phyloP scores from a whole-genome alignment of 805 yeast species.

The Crinitomyces ghanaensis region DNA sequence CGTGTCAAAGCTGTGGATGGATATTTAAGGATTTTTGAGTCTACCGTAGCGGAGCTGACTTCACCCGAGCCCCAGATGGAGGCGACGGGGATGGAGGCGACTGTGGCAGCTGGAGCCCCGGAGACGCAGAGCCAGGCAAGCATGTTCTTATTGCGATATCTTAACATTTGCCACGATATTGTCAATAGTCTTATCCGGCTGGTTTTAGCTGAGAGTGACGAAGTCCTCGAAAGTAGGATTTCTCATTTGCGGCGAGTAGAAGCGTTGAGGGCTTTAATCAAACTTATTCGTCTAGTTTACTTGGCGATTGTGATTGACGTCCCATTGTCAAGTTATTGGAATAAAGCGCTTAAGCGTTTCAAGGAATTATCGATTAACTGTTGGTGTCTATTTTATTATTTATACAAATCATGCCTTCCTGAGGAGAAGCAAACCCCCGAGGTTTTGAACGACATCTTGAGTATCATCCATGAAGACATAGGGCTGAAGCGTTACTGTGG shows the following conservation, averaged over 20 bases:
- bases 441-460: conserved; percentile 35
- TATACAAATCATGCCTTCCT: conserved; percentile 25
- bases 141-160: conserved; percentile 34
- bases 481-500: conserved; percentile 66
- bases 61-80: too few species aligned
- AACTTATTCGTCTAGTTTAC: conserved; percentile 25
- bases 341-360: conserved; percentile 17
- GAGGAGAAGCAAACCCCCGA: conserved; percentile 15
- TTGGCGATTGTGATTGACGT: conserved; percentile 26
- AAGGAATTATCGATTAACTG: conserved; percentile 23
- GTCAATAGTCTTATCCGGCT: conserved; percentile 24
- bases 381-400: conserved; percentile 30
- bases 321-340: too few species aligned
- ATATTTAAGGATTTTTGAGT: conserved; percentile 30
- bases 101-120: too few species aligned
- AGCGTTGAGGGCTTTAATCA: conserved; percentile 16
- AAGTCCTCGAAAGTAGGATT: too few species aligned
- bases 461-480: conserved; percentile 58
- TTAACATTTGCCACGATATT: conserved; percentile 46
- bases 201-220: conserved; percentile 13
- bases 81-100: too few species aligned
- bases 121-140: conserved; percentile 30
- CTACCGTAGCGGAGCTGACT: conserved; percentile 32
- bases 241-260: too few species aligned
- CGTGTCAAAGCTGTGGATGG: conserved; percentile 41